phyloP scores from a whole-genome alignment of 2,329 filamentous ascomycete genomes.

The Biscogniauxia sp. region DNA sequence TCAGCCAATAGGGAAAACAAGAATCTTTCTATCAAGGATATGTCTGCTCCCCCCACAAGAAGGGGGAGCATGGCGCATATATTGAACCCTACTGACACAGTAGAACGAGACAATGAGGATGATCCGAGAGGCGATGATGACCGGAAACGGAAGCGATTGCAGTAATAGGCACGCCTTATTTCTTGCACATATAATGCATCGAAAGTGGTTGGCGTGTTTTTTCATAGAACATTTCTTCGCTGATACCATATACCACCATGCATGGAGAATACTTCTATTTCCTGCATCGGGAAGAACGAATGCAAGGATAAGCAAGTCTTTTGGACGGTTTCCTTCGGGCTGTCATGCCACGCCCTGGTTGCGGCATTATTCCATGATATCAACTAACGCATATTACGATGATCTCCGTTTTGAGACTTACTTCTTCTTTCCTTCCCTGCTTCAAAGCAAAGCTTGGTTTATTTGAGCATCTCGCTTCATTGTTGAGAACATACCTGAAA shows the following conservation, averaged over 20 bases:
- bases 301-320: constrained; percentile 20
- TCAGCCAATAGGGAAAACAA: constrained; percentile 50
- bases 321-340: constrained; percentile 10
- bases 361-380: constrained; percentile 16
- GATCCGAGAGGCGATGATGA: constrained; percentile 56
- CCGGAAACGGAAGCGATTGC: constrained; percentile 60
- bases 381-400: constrained; percentile 15
- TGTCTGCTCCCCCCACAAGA: constrained; percentile 55
- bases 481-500: constrained; percentile 17
- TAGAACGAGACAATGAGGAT: constrained; percentile 55
- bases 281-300: constrained; percentile 23
- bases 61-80: constrained; percentile 63
- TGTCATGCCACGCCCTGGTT: constrained; percentile 14
- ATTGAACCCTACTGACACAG: constrained; percentile 58
- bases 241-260: constrained; percentile 14
- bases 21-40: constrained; percentile 51
- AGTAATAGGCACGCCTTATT: constrained; percentile 31
- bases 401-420: background rate
- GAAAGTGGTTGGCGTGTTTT: constrained; percentile 17
- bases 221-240: constrained; percentile 1
- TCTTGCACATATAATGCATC: constrained; percentile 7
- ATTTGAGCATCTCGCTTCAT: constrained; percentile 7
- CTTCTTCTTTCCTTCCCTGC: background rate
- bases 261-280: constrained; percentile 15
- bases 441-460: background rate